Evolutionary conservation across 805 yeast genomes (phyloP).

Genomic region (Pichia eremophila): DNA sequence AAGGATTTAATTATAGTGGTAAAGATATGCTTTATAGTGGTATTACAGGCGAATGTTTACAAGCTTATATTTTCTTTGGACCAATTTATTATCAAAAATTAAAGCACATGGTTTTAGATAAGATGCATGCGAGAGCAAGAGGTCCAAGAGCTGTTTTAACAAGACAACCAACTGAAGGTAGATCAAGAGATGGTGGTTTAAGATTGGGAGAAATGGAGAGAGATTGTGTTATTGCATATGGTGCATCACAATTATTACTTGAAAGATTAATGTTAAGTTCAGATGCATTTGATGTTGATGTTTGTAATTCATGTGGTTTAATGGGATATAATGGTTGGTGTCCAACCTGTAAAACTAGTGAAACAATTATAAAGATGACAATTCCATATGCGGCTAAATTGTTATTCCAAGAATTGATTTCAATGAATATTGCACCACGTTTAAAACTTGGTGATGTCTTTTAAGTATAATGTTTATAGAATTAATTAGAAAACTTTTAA

Average conservation of each 20-base stretch:
- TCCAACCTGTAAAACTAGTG: conserved; percentile 87
- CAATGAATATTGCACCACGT: conserved; percentile 99
- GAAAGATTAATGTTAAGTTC: conserved; percentile 95
- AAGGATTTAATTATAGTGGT: conserved; percentile 92
- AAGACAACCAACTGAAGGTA: conserved; percentile 97
- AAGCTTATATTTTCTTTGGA: conserved; percentile 96
- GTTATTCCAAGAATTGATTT: conserved; percentile 89
- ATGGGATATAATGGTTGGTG: conserved; percentile 99
- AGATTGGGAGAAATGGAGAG: conserved; percentile 99
- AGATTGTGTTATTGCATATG: conserved; percentile 98
- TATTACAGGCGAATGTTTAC: conserved; percentile 93
- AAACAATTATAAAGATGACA: conserved; percentile 82
- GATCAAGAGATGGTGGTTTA: conserved; percentile 98
- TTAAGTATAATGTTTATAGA: conserved; percentile 17
- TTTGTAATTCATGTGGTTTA: conserved; percentile 87
- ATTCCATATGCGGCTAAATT: conserved; percentile 98
- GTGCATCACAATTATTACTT: conserved; percentile 88
- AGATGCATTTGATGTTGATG: conserved; percentile 95
- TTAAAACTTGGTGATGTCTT: conserved; percentile 83
- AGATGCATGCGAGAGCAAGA: conserved; percentile 99
- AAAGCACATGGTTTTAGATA: conserved; percentile 98
- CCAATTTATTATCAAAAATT: conserved; percentile 96
- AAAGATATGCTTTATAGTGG: conserved; percentile 97
- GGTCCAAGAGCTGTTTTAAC: conserved; percentile 98
- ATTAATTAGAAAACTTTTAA: neutral